Conservation (phyloP, 179 eudicot species). For the Silene vulgaris region DNA sequence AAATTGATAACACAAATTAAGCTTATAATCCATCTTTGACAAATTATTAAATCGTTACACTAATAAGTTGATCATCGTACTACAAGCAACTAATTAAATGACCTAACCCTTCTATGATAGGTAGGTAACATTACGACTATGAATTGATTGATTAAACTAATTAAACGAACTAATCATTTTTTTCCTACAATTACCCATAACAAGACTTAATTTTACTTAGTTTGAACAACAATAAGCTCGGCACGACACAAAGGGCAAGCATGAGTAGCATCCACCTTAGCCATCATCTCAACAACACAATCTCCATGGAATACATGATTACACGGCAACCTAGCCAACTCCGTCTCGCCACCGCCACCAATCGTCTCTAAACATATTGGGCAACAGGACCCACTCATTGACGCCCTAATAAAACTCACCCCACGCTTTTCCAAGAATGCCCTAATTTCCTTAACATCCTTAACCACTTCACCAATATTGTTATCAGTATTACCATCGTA, state of each 20-base stretch:
- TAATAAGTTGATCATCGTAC: no score
- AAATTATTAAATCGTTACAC: no score
- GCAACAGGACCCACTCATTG: neutral
- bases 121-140: no score
- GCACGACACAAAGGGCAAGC: constrained; percentile 6
- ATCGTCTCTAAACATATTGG: neutral
- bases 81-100: no score
- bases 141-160: no score
- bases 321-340: constrained; percentile 7
- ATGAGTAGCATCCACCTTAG: neutral
- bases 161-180: no score
- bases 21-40: no score
- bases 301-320: constrained; percentile 6
- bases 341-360: neutral
- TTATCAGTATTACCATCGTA: neutral
- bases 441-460: neutral
- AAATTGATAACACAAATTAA: no score
- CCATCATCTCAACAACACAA: neutral
- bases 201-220: no score
- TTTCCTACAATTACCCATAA: no score
- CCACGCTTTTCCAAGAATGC: neutral
- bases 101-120: no score
- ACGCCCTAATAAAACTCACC: neutral
- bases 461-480: no score
- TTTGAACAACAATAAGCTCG: neutral